A percentile compares a stretch with the other conserved stretches of the same genome.
phyloP scores from a whole-genome alignment of 768 basidiomycete species.

The Suillus americanus region DNA sequence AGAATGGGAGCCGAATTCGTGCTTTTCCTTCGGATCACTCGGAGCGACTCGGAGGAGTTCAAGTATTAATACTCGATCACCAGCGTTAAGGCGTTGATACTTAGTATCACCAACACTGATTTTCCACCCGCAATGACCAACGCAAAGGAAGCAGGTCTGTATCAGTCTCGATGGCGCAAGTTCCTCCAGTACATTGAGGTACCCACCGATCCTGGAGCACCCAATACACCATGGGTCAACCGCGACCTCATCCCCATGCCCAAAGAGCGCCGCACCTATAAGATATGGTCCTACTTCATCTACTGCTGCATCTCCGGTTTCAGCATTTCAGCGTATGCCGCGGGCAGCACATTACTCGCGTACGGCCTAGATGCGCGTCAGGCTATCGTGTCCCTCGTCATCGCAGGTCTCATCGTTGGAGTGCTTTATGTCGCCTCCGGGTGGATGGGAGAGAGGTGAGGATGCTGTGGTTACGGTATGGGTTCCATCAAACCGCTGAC shows the following conservation, averaged over 20 bases:
- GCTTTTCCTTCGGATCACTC: background rate
- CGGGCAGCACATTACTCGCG: conserved; percentile 19
- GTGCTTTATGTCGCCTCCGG: conserved; percentile 20
- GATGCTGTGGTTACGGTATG: background rate
- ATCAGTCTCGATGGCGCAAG: background rate
- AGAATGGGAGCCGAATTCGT: background rate
- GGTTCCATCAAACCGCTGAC: conserved; percentile 4
- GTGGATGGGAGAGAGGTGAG: conserved; percentile 23
- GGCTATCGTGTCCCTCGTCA: conserved; percentile 16
- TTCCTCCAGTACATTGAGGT: background rate
- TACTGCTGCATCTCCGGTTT: conserved; percentile 26
- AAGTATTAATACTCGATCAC: background rate
- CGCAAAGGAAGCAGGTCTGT: background rate
- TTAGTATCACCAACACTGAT: background rate
- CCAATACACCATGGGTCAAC: conserved; percentile 15
- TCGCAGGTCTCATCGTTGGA: conserved; percentile 15
- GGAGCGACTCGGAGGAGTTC: background rate
- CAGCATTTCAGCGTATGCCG: conserved; percentile 17
- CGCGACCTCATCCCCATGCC: conserved; percentile 28
- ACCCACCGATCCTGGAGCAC: background rate
- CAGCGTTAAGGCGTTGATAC: background rate
- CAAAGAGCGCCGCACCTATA: conserved; percentile 27
- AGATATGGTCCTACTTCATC: conserved; percentile 24
- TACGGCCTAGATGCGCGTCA: conserved; percentile 18
- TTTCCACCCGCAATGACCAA: background rate